These are phyloP conservation scores for Flaveria brownii DNA, from an alignment of 129 eudicot species.

Conservation along the genomic window DNA sequence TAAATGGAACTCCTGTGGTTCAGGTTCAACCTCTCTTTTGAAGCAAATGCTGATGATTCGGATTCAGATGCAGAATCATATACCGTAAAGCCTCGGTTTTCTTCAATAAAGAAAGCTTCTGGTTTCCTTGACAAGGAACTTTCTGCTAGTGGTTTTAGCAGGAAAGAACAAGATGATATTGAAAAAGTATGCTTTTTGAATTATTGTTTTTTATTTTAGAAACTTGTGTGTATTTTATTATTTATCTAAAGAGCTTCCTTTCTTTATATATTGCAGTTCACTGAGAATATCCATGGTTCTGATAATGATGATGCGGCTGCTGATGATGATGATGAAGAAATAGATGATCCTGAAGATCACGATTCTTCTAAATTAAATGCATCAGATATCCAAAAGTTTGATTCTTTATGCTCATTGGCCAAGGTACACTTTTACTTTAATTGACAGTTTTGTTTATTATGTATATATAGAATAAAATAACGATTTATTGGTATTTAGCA, in stretches of 20 bases:
- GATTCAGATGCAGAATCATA: conserved; percentile 55
- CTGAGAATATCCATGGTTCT: conserved; percentile 39
- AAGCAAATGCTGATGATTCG: conserved; percentile 56
- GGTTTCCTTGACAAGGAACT: conserved; percentile 86
- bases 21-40: conserved; percentile 55
- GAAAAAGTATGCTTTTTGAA: conserved; percentile 50
- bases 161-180: conserved; percentile 74
- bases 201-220: neutral
- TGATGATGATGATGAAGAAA: conserved; percentile 43
- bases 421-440: conserved; percentile 45
- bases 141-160: conserved; percentile 91
- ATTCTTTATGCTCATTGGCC: conserved; percentile 50
- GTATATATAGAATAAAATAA: neutral
- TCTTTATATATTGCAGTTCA: conserved; percentile 43
- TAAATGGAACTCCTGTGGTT: neutral
- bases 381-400: conserved; percentile 42
- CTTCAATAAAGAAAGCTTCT: conserved; percentile 58
- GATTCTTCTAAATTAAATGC: conserved; percentile 29
- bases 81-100: conserved; percentile 61
- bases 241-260: neutral
- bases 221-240: neutral
- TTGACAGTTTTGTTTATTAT: neutral
- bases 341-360: conserved; percentile 34
- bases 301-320: conserved; percentile 34
- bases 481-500: neutral